Base-by-base conservation (phyloP, 345 rosid genomes). In the Psidium friedrichsthalianum region DNA sequence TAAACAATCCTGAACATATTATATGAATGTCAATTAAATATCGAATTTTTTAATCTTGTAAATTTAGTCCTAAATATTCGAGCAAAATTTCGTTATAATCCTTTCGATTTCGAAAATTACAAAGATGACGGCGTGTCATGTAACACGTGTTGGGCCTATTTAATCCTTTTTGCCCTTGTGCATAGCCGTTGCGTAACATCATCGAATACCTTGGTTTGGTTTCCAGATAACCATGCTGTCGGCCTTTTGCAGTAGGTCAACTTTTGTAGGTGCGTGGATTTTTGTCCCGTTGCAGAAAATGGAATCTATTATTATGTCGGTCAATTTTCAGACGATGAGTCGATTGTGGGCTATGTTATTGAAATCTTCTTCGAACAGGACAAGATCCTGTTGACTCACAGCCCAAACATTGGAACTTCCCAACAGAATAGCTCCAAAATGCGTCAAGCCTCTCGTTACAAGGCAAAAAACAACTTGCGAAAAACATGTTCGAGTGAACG, bases 101-200 rank as follows among this genome's bases (percentile, higher is more conserved):
- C 11, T 15, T 5, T 3, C 0, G 10, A 6, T 1, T 21, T 0
- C 1, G 0, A n/a, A n/a, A n/a, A n/a, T n/a, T n/a, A n/a, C n/a
- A n/a, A n/a, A n/a, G n/a, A n/a, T n/a, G n/a, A n/a, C n/a, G n/a
- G n/a, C n/a, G n/a, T n/a, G n/a, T n/a, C n/a, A n/a, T n/a, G n/a
- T n/a, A n/a, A n/a, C n/a, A n/a, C n/a, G n/a, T n/a, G n/a, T n/a
- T n/a, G n/a, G n/a, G 44, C 76, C 8, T 0, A 1, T 0, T 1
- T 32, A 3, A 29, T 32, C 12, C n/a, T 15, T 6, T 64, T 32
- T 32, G 78, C 36, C 47, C 47, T 18, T 32, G 76, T 8, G 5
- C 16, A 3, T 32, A 16, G 76, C 44, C 22, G 44, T 32, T 69
- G 24, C 1, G 13, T 32, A 69, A 69, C 78, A 32, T 69, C 78